Evolutionary conservation across 352 stramenopile species (phyloP).

Genomic region (Globisporangium mamillatum): DNA sequence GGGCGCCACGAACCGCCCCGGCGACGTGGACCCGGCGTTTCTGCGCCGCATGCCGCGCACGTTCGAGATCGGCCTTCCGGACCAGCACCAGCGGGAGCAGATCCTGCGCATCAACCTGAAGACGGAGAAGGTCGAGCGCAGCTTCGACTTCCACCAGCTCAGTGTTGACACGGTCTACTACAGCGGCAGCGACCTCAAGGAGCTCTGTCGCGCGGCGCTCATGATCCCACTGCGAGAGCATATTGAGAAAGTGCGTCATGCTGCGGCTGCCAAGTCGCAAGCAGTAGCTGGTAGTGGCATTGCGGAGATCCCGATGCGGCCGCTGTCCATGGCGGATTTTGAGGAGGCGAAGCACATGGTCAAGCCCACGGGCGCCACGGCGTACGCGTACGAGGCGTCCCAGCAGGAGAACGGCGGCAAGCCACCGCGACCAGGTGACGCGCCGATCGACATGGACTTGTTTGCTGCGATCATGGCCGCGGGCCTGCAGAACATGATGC

Average conservation of each 20-base stretch:
- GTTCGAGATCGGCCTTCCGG: conserved; percentile 94
- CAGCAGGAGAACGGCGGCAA: conserved; percentile 32
- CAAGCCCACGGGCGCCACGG: conserved; percentile 72
- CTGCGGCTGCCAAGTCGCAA: conserved; percentile 25
- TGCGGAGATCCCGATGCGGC: conserved; percentile 48
- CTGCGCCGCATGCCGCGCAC: conserved; percentile 94
- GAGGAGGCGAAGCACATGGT: conserved; percentile 85
- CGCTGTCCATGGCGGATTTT: conserved; percentile 81
- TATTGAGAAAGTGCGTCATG: conserved; percentile 58
- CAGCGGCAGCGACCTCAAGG: conserved; percentile 95
- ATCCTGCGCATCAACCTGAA: conserved; percentile 93
- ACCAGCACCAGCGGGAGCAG: conserved; percentile 84
- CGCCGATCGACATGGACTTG: conserved; percentile 77
- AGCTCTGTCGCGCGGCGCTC: conserved; percentile 81
- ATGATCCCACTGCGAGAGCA: conserved; percentile 88
- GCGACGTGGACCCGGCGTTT: conserved; percentile 93
- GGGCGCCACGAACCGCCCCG: conserved; percentile 94
- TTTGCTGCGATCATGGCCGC: conserved; percentile 82
- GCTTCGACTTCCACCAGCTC: conserved; percentile 83
- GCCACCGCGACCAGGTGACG: conserved; percentile 19
- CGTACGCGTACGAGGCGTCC: conserved; percentile 76
- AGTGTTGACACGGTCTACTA: conserved; percentile 90
- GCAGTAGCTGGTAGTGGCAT: conserved; percentile 6
- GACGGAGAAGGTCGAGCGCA: conserved; percentile 72
- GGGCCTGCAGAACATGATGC: conserved; percentile 84